Evolutionary conservation across 1,284 basidiomycete species (phyloP), one percentile per base, ranked within the genome.

Genomic region (Crepidotus sp.): DNA sequence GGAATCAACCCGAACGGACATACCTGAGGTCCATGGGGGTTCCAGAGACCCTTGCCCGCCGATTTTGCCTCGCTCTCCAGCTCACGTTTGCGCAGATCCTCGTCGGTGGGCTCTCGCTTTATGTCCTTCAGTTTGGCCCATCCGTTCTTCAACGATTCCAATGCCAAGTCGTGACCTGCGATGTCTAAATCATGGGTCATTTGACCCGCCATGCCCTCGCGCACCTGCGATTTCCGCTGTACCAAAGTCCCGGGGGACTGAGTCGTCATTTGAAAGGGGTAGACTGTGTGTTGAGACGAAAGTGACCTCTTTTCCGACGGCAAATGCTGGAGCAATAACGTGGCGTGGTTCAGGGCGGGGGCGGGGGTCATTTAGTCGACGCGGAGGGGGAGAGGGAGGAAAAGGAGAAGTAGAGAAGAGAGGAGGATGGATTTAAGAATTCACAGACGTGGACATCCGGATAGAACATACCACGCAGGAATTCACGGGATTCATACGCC

Each of bases 401-500:
- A n/a, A n/a, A n/a, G n/a, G n/a, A n/a, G n/a, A n/a, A n/a, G n/a
- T n/a, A n/a, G n/a, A n/a, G n/a, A n/a, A n/a, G n/a, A n/a, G n/a
- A n/a, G n/a, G n/a, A n/a, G n/a, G n/a, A n/a, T n/a, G n/a, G n/a
- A n/a, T n/a, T 6, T 29, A 24, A 27, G 10, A 32, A 19, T n/a
- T 4, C 17, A 10, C 6, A 11, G 39, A 4, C 18, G 21, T 13
- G 8, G 39, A 4, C 18, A 6, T 13, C 6, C 15, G 11, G 26
- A 25, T 14, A 19, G 3, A 4, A 36, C 36, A 33, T 17, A 52
- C 50, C 69, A 38, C 94, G 83, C 29, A 98, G 73, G 64, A 83
- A 96, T 67, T 98, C 95, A 57, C 95, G 83, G 32, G 92, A 83
- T 59, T 94, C 87, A 60, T 87, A 97, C 4, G 93, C 89, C 76